Conservation (phyloP, 768 basidiomycete genomes). For the Serendipita sp. region DNA sequence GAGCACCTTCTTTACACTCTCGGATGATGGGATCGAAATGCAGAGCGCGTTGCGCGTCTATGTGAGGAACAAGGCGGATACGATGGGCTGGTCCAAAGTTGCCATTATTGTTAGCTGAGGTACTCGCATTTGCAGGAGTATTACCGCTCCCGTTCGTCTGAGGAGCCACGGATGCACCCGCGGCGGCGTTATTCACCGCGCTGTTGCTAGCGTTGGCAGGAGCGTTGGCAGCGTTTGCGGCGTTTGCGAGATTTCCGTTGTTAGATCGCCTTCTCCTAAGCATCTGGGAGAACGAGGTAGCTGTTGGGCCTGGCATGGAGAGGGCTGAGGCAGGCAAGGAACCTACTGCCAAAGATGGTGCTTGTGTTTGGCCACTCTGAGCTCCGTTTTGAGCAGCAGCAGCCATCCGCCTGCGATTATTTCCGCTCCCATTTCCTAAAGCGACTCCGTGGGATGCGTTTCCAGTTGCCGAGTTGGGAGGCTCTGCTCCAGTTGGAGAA, state of each 20-base stretch:
- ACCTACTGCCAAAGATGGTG: neutral
- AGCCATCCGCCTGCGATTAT: neutral
- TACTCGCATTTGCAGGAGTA: neutral
- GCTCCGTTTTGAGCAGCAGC: neutral
- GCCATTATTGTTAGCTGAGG: neutral
- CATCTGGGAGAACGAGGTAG: conserved; percentile 33
- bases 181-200: conserved; percentile 14
- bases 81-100: conserved; percentile 33
- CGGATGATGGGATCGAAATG: conserved; percentile 85
- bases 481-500: neutral
- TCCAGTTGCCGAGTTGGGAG: neutral
- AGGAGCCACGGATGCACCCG: neutral
- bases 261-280: conserved; percentile 42
- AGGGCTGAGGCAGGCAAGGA: neutral
- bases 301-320: neutral
- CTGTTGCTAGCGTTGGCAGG: neutral
- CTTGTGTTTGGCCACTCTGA: neutral
- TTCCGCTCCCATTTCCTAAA: neutral
- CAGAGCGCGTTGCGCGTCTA: conserved; percentile 77
- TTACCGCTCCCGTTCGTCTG: neutral
- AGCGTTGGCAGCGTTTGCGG: neutral
- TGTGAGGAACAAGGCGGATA: conserved; percentile 87
- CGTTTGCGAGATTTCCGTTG: neutral
- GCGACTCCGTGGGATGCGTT: neutral
- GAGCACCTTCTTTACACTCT: conserved; percentile 56